A percentile compares a stretch with the other conserved stretches of the same genome.
Conservation (phyloP, 129 eudicot genomes). For the Daucus carota region DH1_v3.0 NC_030383.2:4789501-4790000, state of each 20-base stretch:
- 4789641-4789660: not conserved
- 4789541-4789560: slow-evolving; percentile 40
- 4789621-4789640: too few relatives aligned
- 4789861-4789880: not conserved
- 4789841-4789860: too few relatives aligned
- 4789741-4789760: not conserved
- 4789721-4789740: slow-evolving; percentile 9
- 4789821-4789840: too few relatives aligned
- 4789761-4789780: not conserved
- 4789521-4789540: slow-evolving; percentile 29
- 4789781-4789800: not conserved
- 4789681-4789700: too few relatives aligned
- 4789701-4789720: not conserved
- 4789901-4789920: not conserved
- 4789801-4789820: not conserved
- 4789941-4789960: too few relatives aligned
- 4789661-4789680: too few relatives aligned
- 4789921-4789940: too few relatives aligned
- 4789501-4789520: not conserved
- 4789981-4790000: too few relatives aligned
- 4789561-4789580: slow-evolving; percentile 2
- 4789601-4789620: too few relatives aligned
- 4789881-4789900: not conserved
- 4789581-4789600: not conserved
- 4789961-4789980: too few relatives aligned